Percentiles rank a stretch among this genome's conserved stretches.
Conservation (phyloP, 805 yeast species). For the Metschnikowia anglica region DNA sequence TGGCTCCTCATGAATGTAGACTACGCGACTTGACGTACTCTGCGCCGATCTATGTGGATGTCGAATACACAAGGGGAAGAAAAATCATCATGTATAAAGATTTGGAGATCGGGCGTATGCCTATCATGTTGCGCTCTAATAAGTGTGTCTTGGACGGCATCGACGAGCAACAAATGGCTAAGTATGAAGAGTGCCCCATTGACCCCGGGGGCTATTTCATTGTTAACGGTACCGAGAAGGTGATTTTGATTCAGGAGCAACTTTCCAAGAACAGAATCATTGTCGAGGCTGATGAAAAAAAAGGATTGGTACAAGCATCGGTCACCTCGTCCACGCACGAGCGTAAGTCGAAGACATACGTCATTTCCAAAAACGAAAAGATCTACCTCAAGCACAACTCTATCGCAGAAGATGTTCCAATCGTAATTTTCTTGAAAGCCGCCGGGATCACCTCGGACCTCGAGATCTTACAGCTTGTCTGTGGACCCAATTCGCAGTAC, state of each 20-base stretch:
- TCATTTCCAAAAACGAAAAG: constrained; percentile 84
- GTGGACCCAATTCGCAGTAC: constrained; percentile 84
- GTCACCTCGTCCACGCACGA: constrained; percentile 98
- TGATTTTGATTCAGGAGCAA: constrained; percentile 94
- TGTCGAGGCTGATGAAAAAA: constrained; percentile 95
- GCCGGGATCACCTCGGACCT: constrained; percentile 91
- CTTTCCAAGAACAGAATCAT: constrained; percentile 94
- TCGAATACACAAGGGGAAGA: constrained; percentile 93
- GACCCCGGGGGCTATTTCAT: constrained; percentile 99
- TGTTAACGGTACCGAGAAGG: constrained; percentile 97
- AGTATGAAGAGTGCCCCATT: constrained; percentile 86
- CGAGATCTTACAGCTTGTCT: constrained; percentile 90
- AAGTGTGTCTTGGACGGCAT: constrained; percentile 84
- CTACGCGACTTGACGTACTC: constrained; percentile 90
- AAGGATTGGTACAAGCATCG: constrained; percentile 92
- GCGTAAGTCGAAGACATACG: constrained; percentile 95
- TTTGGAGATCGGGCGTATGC: constrained; percentile 96
- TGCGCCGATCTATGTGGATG: constrained; percentile 95
- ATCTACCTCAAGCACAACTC: constrained; percentile 94
- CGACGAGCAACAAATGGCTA: constrained; percentile 81
- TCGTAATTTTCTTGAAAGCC: constrained; percentile 88
- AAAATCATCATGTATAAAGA: constrained; percentile 87
- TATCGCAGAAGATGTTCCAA: constrained; percentile 91
- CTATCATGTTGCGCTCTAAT: constrained; percentile 94
- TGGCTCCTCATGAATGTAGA: constrained; percentile 94